Evolutionary conservation across 2,329 filamentous ascomycete species (phyloP).

Genomic region (Erysiphe pulchra): DNA sequence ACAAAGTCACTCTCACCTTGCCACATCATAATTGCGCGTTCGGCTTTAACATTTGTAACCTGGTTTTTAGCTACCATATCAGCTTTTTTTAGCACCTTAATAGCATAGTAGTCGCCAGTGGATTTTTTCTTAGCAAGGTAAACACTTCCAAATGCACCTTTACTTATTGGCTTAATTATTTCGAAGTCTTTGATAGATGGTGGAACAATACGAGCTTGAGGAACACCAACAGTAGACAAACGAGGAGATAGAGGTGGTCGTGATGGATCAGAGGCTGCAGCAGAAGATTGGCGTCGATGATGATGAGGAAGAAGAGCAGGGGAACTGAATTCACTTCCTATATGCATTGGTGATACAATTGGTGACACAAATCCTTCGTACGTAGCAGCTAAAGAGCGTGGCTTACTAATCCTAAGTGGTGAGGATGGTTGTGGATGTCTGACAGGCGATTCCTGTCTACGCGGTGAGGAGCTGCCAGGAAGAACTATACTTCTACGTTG

Average conservation of each 20-base stretch:
- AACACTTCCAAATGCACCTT: constrained; percentile 92
- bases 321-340: constrained; percentile 57
- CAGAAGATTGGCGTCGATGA: constrained; percentile 76
- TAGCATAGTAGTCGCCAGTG: constrained; percentile 93
- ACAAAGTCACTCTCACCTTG: constrained; percentile 98
- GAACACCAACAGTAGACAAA: constrained; percentile 45
- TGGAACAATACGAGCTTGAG: constrained; percentile 68
- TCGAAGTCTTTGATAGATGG: constrained; percentile 98
- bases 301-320: constrained; percentile 39
- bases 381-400: constrained; percentile 32
- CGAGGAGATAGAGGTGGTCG: constrained; percentile 58
- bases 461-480: constrained; percentile 52
- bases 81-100: constrained; percentile 97
- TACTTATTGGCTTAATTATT: constrained; percentile 98
- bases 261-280: constrained; percentile 45
- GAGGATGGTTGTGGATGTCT: constrained; percentile 53
- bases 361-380: constrained; percentile 54
- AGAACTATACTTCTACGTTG: constrained; percentile 73
- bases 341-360: constrained; percentile 68
- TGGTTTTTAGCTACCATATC: constrained; percentile 99
- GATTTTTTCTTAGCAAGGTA: constrained; percentile 97
- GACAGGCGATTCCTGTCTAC: constrained; percentile 71
- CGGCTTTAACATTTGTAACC: constrained; percentile 95
- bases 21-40: constrained; percentile 99
- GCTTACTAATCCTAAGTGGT: constrained; percentile 64